Evolutionary conservation across 2,329 filamentous ascomycete genomes (phyloP).

Genomic region (Colletotrichum trifolii): DNA sequence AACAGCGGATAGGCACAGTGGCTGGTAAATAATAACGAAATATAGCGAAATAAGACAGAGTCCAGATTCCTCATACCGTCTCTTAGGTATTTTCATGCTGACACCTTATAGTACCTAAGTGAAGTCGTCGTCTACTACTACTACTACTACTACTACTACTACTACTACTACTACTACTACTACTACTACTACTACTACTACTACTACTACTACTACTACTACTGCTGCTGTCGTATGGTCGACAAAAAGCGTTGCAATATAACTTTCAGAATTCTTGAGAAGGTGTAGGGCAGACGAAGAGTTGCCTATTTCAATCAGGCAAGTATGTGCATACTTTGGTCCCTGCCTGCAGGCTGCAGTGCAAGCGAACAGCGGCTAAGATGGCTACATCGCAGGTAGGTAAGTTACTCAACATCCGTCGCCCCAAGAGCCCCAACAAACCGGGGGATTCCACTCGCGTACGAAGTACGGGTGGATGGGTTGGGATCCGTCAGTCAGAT

Average conservation of each 20-base stretch:
- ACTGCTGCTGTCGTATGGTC: too few relatives aligned
- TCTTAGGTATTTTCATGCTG: too few relatives aligned
- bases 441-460: slow-evolving; percentile 20
- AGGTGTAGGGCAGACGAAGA: neutral
- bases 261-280: slow-evolving; percentile 1
- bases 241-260: too few relatives aligned
- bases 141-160: too few relatives aligned
- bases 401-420: slow-evolving; percentile 26
- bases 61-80: neutral
- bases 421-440: slow-evolving; percentile 31
- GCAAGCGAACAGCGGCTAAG: slow-evolving; percentile 16
- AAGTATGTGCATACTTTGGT: slow-evolving; percentile 5
- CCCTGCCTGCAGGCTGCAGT: slow-evolving; percentile 20
- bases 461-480: slow-evolving; percentile 11
- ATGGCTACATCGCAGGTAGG: slow-evolving; percentile 7
- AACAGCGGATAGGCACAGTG: neutral
- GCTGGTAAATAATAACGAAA: neutral
- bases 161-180: too few relatives aligned
- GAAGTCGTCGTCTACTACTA: too few relatives aligned
- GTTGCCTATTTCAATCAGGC: slow-evolving; percentile 12
- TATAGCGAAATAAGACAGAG: neutral
- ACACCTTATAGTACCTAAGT: too few relatives aligned
- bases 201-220: too few relatives aligned
- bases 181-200: too few relatives aligned
- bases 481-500: slow-evolving; percentile 16